Base-by-base conservation (phyloP, 495 filamentous ascomycete species). In the Lophium mytilinum region DNA sequence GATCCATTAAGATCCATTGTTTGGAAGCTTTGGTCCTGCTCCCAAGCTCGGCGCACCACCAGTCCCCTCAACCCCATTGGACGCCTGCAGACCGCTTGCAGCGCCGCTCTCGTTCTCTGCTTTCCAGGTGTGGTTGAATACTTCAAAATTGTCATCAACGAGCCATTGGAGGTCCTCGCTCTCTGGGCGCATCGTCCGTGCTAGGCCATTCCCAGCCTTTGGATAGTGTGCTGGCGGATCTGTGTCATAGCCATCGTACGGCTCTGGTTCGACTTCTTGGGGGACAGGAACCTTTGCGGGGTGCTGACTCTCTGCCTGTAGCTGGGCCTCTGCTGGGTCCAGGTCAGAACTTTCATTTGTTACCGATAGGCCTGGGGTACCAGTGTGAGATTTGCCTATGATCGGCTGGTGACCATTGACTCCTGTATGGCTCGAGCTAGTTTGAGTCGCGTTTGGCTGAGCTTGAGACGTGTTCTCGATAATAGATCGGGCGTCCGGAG, bases 71-170 rank as follows among this genome's bases (percentile, higher is more conserved):
- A 56, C 21, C 36, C 53, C 54, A 37, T 58, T 58, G 37, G 53
- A 52, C 30, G 18, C 45, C 11, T 48, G 45, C 7, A 18, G 18
- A 37, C 9, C 17, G 53, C 56, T 53, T 0, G 61, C 47, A 21
- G 57, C 61, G n/a, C 60, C 53, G 0, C 50, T 54, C 9, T 37
- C 56, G 37, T 55, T 58, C 58, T 65, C 62, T 3, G 55, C 60
- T 52, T 63, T 60, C 59, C 60, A 66, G 30, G 50, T 51, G 57
- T 74, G 71, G 30, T 62, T 70, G 55, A 74, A 74, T 14, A 70
- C 69, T 21, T 68, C 69, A 46, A 63, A 68, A 40, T 68, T 67
- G 40, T 72, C 70, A 43, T 74, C 71, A 8, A 74, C 66, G 9
- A 74, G 56, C 69, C 66, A 70, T 47, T 68, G 52, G 45, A 71